A percentile compares a stretch with the other conserved stretches of the same genome.
These are phyloP conservation scores for Pyrus pyrifolia DNA, from an alignment of 306 rosid genomes.

Conservation along the genomic window DNA sequence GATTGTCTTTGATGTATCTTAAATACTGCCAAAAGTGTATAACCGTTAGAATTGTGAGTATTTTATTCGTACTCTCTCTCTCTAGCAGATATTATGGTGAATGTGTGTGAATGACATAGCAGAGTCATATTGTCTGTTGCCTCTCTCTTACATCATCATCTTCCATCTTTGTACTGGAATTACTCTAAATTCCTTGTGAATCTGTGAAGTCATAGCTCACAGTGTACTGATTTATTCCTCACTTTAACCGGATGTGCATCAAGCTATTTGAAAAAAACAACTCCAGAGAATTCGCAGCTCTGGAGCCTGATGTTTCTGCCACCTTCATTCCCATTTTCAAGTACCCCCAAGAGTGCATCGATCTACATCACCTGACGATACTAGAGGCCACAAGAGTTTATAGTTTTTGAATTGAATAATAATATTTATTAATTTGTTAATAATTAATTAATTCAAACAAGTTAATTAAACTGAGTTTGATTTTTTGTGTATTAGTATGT, in stretches of 20 bases:
- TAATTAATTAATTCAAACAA: background rate
- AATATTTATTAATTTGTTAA: background rate
- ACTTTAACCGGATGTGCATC: conserved; percentile 17
- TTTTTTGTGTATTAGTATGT: background rate
- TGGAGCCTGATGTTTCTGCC: conserved; percentile 37
- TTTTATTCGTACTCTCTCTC: no score
- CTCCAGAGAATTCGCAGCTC: conserved; percentile 15
- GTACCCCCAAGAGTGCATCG: conserved; percentile 43
- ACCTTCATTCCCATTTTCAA: conserved; percentile 51
- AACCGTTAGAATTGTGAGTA: no score
- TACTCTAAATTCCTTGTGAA: no score
- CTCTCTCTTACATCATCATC: no score
- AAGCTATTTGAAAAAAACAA: conserved; percentile 45
- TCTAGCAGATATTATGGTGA: no score
- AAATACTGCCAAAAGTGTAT: no score
- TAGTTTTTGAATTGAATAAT: background rate
- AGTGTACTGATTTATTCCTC: no score
- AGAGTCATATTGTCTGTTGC: no score
- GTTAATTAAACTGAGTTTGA: background rate
- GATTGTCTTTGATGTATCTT: no score
- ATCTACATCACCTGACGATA: conserved; percentile 46
- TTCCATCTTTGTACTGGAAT: no score
- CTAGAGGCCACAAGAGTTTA: conserved; percentile 25
- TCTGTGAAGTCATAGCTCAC: no score
- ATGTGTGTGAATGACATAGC: no score